Evolutionary conservation across 441 rosid genomes (phyloP).

Genomic region (Erysimum pusillum): DNA sequence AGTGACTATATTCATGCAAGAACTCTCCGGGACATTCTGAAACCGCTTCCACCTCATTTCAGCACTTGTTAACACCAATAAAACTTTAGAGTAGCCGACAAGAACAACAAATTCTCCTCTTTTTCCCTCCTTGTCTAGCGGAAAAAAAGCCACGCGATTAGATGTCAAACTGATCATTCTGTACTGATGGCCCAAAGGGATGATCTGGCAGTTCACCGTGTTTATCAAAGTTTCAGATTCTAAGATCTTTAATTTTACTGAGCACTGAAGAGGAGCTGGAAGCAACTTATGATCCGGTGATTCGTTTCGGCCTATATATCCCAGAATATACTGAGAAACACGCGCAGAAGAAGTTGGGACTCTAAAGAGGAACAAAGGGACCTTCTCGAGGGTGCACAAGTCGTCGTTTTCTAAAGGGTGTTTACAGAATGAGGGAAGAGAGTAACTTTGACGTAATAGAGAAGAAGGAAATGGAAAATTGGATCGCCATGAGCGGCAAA

Average conservation of each 20-base stretch:
- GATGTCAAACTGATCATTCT: not conserved
- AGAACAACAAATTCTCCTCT: conserved; percentile 24
- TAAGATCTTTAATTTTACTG: not conserved
- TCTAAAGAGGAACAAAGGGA: conserved; percentile 16
- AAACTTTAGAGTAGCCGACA: not conserved
- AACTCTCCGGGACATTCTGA: not conserved
- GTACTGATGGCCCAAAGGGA: conserved; percentile 14
- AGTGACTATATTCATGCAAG: not conserved
- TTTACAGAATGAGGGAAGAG: not conserved
- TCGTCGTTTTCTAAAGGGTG: not conserved
- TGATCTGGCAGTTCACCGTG: not conserved
- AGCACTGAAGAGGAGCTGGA: not conserved
- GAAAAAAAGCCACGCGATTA: not conserved
- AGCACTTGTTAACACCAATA: conserved; percentile 9
- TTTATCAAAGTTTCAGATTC: not conserved
- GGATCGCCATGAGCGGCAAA: conserved; percentile 19
- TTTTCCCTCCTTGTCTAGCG: conserved; percentile 3
- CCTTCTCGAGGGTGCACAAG: not conserved
- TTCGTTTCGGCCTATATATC: not conserved
- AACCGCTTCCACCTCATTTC: not conserved
- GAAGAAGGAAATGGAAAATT: not conserved
- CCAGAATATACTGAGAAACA: not conserved
- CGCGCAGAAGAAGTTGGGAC: not conserved
- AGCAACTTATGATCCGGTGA: not conserved
- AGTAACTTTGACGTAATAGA: not conserved